phyloP scores from a whole-genome alignment of 805 yeast genomes.

The Schwanniomyces polymorphus region DNA sequence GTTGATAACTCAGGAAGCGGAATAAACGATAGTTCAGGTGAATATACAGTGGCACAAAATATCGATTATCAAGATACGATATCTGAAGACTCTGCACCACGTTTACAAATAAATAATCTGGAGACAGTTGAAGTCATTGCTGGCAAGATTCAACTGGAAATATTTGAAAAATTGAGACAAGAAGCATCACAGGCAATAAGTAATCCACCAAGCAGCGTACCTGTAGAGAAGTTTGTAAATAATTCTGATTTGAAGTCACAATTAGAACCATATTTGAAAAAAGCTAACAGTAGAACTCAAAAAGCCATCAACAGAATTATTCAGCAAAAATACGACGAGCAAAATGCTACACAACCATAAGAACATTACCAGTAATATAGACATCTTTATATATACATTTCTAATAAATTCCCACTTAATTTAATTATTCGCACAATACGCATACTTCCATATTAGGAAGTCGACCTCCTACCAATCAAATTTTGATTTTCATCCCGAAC shows the following conservation, averaged over 20 bases:
- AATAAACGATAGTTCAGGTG: neutral
- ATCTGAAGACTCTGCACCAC: constrained; percentile 1
- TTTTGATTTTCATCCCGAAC: constrained; percentile 18
- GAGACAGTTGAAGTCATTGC: constrained; percentile 31
- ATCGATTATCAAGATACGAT: neutral
- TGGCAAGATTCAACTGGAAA: constrained; percentile 19
- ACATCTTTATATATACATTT: neutral
- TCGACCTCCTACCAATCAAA: constrained; percentile 34
- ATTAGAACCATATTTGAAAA: constrained; percentile 18
- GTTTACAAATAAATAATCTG: constrained; percentile 6
- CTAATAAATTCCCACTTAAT: neutral
- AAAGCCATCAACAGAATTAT: constrained; percentile 22
- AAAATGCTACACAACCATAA: neutral
- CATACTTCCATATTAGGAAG: constrained; percentile 25
- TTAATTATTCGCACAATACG: neutral
- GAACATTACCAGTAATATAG: neutral
- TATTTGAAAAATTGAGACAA: constrained; percentile 14
- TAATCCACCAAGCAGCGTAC: neutral
- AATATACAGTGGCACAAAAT: neutral
- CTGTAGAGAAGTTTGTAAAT: constrained; percentile 6
- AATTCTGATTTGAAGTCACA: constrained; percentile 34
- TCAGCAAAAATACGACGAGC: constrained; percentile 20
- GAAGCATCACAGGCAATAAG: constrained; percentile 4
- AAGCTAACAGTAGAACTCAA: constrained; percentile 29
- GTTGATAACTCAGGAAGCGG: neutral